Conservation (phyloP, 345 rosid genomes). For the Durio zibethinus region DNA sequence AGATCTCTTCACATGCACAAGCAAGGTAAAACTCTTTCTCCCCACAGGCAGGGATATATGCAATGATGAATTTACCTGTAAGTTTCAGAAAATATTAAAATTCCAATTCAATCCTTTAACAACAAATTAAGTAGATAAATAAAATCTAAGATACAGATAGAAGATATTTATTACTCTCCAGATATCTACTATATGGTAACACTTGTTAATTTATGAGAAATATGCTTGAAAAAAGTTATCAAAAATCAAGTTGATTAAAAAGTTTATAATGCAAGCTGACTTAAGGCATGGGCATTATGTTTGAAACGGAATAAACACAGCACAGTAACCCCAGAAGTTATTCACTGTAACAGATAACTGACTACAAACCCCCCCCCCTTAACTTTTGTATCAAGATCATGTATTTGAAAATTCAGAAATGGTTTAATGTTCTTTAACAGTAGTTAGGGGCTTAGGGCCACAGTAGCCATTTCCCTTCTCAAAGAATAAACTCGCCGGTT, state of each 20-base stretch:
- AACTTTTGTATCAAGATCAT: background rate
- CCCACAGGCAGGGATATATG: slow-evolving; percentile 69
- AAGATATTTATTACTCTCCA: background rate
- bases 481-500: background rate
- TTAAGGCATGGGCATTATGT: background rate
- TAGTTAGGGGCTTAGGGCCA: background rate
- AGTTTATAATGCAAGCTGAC: background rate
- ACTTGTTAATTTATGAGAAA: background rate
- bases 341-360: background rate
- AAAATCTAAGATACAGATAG: background rate
- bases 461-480: background rate
- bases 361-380: background rate
- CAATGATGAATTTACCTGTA: slow-evolving; percentile 80
- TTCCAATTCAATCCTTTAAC: background rate
- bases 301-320: background rate
- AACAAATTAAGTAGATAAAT: slow-evolving; percentile 1
- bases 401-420: background rate
- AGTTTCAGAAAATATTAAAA: slow-evolving; percentile 6
- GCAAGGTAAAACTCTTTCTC: slow-evolving; percentile 91
- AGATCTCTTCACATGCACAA: slow-evolving; percentile 78
- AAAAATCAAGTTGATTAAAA: background rate
- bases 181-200: background rate
- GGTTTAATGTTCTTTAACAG: background rate
- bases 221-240: background rate
- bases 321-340: background rate